Evolutionary conservation across 129 eudicot genomes (phyloP), one percentile per base, ranked within the genome.

Genomic region (Ambrosia trifida): DNA sequence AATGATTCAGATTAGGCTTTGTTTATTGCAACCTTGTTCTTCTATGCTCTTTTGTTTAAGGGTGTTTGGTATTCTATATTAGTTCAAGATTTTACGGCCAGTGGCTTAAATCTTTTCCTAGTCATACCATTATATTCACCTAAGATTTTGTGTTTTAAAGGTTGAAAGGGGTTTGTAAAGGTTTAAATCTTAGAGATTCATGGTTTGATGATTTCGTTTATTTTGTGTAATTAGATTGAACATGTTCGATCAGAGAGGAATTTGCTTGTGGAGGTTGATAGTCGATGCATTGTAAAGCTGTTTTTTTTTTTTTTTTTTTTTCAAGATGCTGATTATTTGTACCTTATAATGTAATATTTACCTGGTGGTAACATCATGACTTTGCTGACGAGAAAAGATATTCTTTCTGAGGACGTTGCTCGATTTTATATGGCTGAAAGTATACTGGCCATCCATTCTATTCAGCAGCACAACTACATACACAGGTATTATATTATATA

Each of bases 351-450:
- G 97, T 95, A 91, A 57, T 91, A 91, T 85, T 76, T 91, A 78
- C 97, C 97, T 73, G 95, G 97, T 72, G 97, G 97, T 79, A 95
- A 91, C 77, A 91, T 91, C 66, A 91, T 91, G 97, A 91, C 97
- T 66, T 78, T 87, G 44, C 78, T 91, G 63, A 91, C 87, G 95
- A 85, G 97, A 82, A 88, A 91, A 79, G 97, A 91, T 62, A 79
- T 83, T 47, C 95, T 87, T 80, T 85, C 95, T 20, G 95, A 91
- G 76, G 95, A 91, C 72, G 95, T 91, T 80, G 95, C 97, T 57
- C 85, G 86, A 53, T 91, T 91, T 83, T 91, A 91, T 80, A 91
- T 91, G 61, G 97, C 89, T 41, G 97, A 91, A 78, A 91, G 97
- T 77, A 85, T 91, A 77, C 73, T 91, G 66, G 97, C 97, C 19